These are phyloP conservation scores for Wilcoxina mikolae DNA, from an alignment of 495 filamentous ascomycete species.

Conservation along the genomic window DNA sequence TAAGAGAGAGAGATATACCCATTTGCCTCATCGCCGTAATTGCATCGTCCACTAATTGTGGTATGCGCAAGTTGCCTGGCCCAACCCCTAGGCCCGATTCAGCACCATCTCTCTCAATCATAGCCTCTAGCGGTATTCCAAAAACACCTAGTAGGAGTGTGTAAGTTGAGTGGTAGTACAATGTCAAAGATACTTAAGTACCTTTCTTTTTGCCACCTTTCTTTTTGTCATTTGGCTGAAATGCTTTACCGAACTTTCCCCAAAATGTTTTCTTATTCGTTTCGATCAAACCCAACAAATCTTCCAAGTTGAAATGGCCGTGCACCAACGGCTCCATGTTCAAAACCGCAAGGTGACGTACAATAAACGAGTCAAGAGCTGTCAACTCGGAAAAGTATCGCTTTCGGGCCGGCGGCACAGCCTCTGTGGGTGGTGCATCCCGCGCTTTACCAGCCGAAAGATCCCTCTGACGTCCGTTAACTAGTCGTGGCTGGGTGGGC, in stretches of 20 bases:
- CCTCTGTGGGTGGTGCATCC: conserved; percentile 32
- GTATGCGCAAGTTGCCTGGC: conserved; percentile 74
- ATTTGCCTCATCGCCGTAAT: conserved; percentile 91
- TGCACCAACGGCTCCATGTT: conserved; percentile 91
- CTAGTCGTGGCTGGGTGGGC: conserved; percentile 47
- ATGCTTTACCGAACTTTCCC: conserved; percentile 94
- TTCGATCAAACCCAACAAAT: conserved; percentile 88
- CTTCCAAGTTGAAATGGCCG: conserved; percentile 79
- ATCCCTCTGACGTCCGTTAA: conserved; percentile 53
- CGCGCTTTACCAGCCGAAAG: conserved; percentile 51
- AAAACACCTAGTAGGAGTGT: conserved; percentile 45
- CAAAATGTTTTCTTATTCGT: conserved; percentile 87
- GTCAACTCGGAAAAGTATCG: conserved; percentile 94
- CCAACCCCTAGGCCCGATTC: conserved; percentile 94
- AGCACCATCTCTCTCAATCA: conserved; percentile 84
- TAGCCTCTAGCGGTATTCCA: conserved; percentile 65
- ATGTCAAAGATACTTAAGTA: conserved; percentile 17
- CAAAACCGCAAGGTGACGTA: conserved; percentile 84
- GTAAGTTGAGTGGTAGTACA: conserved; percentile 26
- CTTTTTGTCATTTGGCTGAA: conserved; percentile 48
- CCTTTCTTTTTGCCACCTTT: conserved; percentile 82
- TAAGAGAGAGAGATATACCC: conserved; percentile 29
- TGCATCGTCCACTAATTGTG: conserved; percentile 78
- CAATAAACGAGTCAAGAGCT: conserved; percentile 91
- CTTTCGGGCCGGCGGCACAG: conserved; percentile 38